Evolutionary conservation across 106 monocot genomes (phyloP).

Genomic region (Gastrodia elata): DNA sequence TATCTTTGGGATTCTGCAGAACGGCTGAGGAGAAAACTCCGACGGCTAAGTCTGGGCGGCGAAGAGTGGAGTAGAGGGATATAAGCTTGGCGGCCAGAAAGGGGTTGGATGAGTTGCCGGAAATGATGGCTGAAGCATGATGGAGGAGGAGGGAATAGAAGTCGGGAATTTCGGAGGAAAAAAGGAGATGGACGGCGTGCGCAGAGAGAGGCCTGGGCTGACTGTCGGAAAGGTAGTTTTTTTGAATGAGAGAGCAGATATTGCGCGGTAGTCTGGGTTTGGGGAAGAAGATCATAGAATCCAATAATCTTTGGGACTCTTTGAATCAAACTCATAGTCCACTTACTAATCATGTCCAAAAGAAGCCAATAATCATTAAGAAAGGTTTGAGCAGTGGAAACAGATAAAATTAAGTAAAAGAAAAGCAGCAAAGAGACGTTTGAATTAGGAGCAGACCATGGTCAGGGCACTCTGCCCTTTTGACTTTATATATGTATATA

Average conservation of each 20-base stretch:
- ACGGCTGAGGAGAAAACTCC: constrained; percentile 30
- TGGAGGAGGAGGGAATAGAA: constrained; percentile 26
- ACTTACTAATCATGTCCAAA: too few relatives aligned
- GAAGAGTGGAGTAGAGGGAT: constrained; percentile 50
- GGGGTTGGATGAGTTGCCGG: constrained; percentile 45
- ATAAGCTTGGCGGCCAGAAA: constrained; percentile 68
- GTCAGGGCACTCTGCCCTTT: too few relatives aligned
- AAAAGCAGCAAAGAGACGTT: too few relatives aligned
- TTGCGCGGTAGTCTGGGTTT: neutral
- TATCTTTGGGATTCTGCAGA: constrained; percentile 17
- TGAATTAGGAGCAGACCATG: too few relatives aligned
- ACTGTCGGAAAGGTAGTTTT: neutral
- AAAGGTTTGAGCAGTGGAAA: too few relatives aligned
- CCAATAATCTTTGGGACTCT: too few relatives aligned
- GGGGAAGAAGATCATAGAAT: neutral
- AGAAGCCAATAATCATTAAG: too few relatives aligned
- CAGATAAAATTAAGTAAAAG: too few relatives aligned
- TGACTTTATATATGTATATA: too few relatives aligned
- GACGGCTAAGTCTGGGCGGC: constrained; percentile 29
- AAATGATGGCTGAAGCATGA: constrained; percentile 58
- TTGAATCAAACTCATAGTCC: too few relatives aligned
- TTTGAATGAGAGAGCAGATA: neutral
- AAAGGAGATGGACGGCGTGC: constrained; percentile 12
- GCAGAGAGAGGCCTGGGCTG: neutral
- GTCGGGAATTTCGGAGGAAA: constrained; percentile 15